Evolutionary conservation across 1,284 basidiomycete species (phyloP).

Genomic region (Rhodotorula sp.): DNA sequence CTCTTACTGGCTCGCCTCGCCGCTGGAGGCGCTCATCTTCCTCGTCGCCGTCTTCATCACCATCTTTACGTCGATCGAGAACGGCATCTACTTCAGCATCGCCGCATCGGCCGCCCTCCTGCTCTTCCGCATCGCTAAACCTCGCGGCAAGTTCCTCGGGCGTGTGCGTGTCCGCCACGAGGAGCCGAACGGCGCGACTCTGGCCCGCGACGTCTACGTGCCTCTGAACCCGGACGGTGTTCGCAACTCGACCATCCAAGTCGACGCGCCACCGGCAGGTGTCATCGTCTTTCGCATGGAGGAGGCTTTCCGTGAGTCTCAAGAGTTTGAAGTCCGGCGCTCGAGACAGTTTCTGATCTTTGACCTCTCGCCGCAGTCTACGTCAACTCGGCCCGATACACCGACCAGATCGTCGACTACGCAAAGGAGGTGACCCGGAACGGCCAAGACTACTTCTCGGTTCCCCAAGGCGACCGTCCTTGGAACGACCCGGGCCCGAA

Average conservation of each 20-base stretch:
- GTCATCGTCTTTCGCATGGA: conserved; percentile 91
- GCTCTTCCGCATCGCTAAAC: conserved; percentile 84
- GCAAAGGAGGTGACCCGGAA: conserved; percentile 75
- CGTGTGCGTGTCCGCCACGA: conserved; percentile 59
- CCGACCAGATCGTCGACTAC: conserved; percentile 73
- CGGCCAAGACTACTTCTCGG: conserved; percentile 61
- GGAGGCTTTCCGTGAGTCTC: conserved; percentile 64
- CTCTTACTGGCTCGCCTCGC: conserved; percentile 89
- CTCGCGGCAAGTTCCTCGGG: conserved; percentile 88
- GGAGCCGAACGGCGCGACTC: conserved; percentile 44
- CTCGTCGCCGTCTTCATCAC: conserved; percentile 82
- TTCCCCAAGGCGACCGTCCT: conserved; percentile 64
- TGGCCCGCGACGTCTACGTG: conserved; percentile 70
- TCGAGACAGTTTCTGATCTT: no score
- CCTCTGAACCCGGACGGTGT: conserved; percentile 64
- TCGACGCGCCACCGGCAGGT: conserved; percentile 78
- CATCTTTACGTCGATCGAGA: conserved; percentile 58
- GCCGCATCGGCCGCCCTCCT: conserved; percentile 77
- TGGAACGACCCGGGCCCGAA: conserved; percentile 82
- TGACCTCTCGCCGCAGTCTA: conserved; percentile 35
- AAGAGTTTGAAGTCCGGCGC: background rate
- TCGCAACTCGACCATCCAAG: conserved; percentile 68
- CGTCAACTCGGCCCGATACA: conserved; percentile 57
- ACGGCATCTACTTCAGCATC: conserved; percentile 92
- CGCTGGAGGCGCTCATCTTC: conserved; percentile 92